Evolutionary conservation across 164 flowering plant species (phyloP), one percentile per base, ranked within the genome.

Genomic region (Stephania japonica): DNA sequence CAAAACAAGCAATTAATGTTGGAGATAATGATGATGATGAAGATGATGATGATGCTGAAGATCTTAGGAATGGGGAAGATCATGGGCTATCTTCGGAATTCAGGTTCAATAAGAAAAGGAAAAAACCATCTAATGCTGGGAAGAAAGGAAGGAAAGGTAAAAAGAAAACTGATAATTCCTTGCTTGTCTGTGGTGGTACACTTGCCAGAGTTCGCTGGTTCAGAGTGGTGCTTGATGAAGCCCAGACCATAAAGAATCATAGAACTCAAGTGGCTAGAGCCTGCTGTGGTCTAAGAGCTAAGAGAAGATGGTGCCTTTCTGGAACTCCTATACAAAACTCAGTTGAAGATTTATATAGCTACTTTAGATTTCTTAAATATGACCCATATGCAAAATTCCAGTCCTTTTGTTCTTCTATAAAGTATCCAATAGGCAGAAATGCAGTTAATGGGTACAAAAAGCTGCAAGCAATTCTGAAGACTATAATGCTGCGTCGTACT

Each of bases 281-380:
- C 41, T 96, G 99, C 80, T 89, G 94, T 78, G 88, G 97, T 70
- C 97, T 96, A 76, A 85, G 95, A 76, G 98, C 99, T 69, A 96
- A 92, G 79, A 84, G 86, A 78, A 87, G 99, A 80, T 96, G 99
- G 99, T 96, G 99, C 80, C 84, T 96, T 77, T 93, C 98, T 72
- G 99, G 99, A 81, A 96, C 99, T 25, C 99, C 99, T 18, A 91
- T 96, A 79, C 99, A 93, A 67, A 96, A 96, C 85, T 69, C 97
- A 68, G 83, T 96, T 79, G 98, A 93, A 88, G 99, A 96, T 78
- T 76, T 96, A 72, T 96, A 84, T 82, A 96, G 99, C 84, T 96
- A 96, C 87, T 96, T 96, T 85, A 89, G 97, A 81, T 96, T 96
- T 82, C 81, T 96, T 80, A 90, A 74, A 79, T 90, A 89, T 81